Conservation (phyloP, 148 eudicot genomes). For the Nepenthes gracilis region DNA sequence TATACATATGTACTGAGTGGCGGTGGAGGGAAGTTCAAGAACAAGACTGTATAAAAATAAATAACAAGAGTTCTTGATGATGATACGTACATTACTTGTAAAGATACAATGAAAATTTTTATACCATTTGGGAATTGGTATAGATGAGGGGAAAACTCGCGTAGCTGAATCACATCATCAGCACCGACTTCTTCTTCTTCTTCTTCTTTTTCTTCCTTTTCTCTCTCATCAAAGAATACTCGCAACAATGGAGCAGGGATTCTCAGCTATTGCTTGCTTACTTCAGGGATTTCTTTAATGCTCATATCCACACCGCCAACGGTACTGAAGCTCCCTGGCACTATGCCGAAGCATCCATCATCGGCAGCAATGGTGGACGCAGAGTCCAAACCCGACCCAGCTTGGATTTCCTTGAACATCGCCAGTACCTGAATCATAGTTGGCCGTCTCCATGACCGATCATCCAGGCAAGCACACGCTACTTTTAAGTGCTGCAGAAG, state of each 20-base stretch:
- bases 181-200: not conserved
- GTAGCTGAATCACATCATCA: too few species aligned
- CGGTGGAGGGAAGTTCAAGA: not conserved
- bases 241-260: not conserved
- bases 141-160: too few species aligned
- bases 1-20: slow-evolving; percentile 22
- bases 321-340: slow-evolving; percentile 36
- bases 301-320: slow-evolving; percentile 44
- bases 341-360: slow-evolving; percentile 28
- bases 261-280: slow-evolving; percentile 2
- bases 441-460: slow-evolving; percentile 64
- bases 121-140: not conserved
- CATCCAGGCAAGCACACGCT: slow-evolving; percentile 81
- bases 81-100: not conserved
- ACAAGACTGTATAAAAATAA: not conserved
- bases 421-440: slow-evolving; percentile 99
- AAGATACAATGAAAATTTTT: not conserved
- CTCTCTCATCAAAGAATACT: not conserved
- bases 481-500: slow-evolving; percentile 63
- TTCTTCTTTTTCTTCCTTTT: not conserved
- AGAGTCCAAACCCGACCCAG: slow-evolving; percentile 69
- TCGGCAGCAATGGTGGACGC: slow-evolving; percentile 38
- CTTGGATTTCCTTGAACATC: slow-evolving; percentile 83
- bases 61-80: too few species aligned
- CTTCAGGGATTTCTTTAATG: slow-evolving; percentile 34